Conservation (phyloP, 2,329 filamentous ascomycete genomes). For the Beauveria sp. region DNA sequence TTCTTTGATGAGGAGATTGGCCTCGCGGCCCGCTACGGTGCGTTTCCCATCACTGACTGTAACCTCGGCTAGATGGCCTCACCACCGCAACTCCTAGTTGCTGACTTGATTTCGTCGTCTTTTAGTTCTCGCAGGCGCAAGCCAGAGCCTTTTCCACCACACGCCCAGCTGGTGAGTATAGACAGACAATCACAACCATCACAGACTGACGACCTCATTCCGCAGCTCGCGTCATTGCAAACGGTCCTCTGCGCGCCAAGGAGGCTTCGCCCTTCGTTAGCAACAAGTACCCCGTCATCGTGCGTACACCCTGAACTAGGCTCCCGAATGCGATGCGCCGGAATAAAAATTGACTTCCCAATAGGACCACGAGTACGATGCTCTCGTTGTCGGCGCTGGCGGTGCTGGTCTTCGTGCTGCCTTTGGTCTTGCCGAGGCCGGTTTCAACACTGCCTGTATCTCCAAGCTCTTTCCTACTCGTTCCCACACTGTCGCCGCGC, state of each 20-base stretch:
- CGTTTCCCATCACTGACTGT: slow-evolving; percentile 26
- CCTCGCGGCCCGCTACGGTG: slow-evolving; percentile 48
- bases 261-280: slow-evolving; percentile 83
- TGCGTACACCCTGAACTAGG: slow-evolving; percentile 38
- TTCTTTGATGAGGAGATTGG: slow-evolving; percentile 56
- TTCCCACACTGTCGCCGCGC: slow-evolving; percentile 75
- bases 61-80: slow-evolving; percentile 13
- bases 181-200: slow-evolving; percentile 7
- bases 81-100: neutral
- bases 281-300: slow-evolving; percentile 90
- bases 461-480: slow-evolving; percentile 80
- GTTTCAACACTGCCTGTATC: slow-evolving; percentile 86
- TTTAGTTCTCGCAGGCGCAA: slow-evolving; percentile 29
- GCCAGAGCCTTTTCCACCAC: slow-evolving; percentile 82
- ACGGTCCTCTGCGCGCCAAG: slow-evolving; percentile 80
- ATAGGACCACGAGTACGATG: slow-evolving; percentile 97
- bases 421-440: slow-evolving; percentile 79
- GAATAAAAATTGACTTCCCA: neutral
- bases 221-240: slow-evolving; percentile 76
- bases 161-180: slow-evolving; percentile 61
- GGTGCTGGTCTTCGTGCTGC: slow-evolving; percentile 75
- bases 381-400: slow-evolving; percentile 82
- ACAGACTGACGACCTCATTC: neutral
- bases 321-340: neutral
- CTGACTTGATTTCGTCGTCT: neutral